A percentile compares a stretch with the other conserved stretches of the same genome.
Evolutionary conservation across 306 rosid species (phyloP).

Genomic region (Ormosia emarginata): DNA sequence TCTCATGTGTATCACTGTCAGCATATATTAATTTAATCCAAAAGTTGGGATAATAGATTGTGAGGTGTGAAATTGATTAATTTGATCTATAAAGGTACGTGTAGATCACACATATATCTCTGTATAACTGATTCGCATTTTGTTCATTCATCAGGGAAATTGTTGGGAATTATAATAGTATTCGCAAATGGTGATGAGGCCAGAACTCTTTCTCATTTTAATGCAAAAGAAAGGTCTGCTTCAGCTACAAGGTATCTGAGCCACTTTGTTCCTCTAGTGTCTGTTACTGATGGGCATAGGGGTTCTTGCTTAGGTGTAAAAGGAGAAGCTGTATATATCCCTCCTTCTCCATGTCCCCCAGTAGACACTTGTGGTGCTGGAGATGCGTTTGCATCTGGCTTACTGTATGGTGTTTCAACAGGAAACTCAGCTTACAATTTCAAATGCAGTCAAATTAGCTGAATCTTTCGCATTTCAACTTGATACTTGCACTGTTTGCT

Average conservation of each 20-base stretch:
- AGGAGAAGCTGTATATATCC: conserved; percentile 85
- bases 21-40: background rate
- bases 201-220: conserved; percentile 68
- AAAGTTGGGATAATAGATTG: background rate
- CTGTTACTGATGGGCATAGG: conserved; percentile 75
- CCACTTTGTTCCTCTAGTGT: conserved; percentile 83
- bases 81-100: background rate
- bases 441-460: conserved; percentile 75
- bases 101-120: background rate
- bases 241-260: conserved; percentile 77
- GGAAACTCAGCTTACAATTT: conserved; percentile 78
- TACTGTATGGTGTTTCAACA: conserved; percentile 81
- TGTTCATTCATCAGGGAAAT: conserved; percentile 65
- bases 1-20: background rate
- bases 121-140: background rate
- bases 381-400: conserved; percentile 91
- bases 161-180: conserved; percentile 64
- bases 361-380: conserved; percentile 97
- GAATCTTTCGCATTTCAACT: conserved; percentile 47
- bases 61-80: background rate
- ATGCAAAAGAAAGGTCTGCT: conserved; percentile 50
- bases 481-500: conserved; percentile 33
- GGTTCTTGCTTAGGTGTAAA: conserved; percentile 87
- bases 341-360: conserved; percentile 83
- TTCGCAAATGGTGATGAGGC: conserved; percentile 92